Evolutionary conservation across 1,139 yeast genomes (phyloP).

Genomic region (Sugiyamaella castrensis): DNA sequence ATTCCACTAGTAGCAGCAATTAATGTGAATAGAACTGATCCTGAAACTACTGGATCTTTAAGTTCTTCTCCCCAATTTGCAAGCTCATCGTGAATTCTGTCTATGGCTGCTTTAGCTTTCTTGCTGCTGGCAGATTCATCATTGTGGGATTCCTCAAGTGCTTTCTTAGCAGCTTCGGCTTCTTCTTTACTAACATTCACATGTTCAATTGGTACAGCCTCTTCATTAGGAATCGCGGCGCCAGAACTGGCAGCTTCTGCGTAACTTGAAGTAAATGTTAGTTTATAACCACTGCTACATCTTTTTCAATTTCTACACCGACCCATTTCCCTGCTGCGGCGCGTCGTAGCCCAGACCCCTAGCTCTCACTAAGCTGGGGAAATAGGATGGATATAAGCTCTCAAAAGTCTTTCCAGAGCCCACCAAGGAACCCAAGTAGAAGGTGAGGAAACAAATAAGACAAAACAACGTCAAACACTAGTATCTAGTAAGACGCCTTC

Average conservation of each 20-base stretch:
- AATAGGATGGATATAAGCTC: no score
- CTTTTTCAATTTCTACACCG: background rate
- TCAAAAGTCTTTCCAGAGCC: no score
- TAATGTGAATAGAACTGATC: conserved; percentile 31
- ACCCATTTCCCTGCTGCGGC: no score
- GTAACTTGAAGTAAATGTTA: conserved; percentile 4
- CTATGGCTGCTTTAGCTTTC: conserved; percentile 13
- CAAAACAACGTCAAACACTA: no score
- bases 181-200: conserved; percentile 22
- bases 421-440: no score
- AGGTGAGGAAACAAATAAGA: no score
- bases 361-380: no score
- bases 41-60: conserved; percentile 33
- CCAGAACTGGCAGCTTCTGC: conserved; percentile 11
- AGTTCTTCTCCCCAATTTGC: conserved; percentile 27
- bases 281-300: background rate
- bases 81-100: conserved; percentile 19
- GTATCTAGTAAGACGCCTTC: no score
- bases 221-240: conserved; percentile 9
- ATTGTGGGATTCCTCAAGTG: conserved; percentile 13
- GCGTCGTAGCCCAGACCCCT: no score
- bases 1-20: conserved; percentile 33
- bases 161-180: conserved; percentile 14
- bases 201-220: conserved; percentile 22
- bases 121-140: background rate